phyloP scores from a whole-genome alignment of 164 flowering plant species.

The Stephania japonica region DNA sequence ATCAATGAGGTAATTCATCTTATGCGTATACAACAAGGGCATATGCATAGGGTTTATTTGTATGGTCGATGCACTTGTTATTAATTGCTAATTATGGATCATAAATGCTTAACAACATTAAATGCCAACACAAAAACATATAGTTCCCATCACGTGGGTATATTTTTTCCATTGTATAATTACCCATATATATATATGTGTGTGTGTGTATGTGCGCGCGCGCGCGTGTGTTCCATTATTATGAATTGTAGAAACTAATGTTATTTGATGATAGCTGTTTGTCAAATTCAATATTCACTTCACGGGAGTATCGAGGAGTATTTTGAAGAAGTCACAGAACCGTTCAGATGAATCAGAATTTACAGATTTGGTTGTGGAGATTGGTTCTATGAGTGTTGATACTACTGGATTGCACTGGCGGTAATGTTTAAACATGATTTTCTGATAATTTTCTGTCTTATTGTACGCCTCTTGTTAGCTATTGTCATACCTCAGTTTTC shows the following conservation, averaged over 20 bases:
- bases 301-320: constrained; percentile 69
- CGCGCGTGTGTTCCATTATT: background rate
- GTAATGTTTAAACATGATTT: constrained; percentile 30
- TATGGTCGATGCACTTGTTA: no score
- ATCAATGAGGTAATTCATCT: constrained; percentile 67
- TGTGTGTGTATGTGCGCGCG: background rate
- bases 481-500: background rate
- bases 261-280: constrained; percentile 55
- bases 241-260: constrained; percentile 2
- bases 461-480: background rate
- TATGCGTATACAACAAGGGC: no score
- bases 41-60: no score
- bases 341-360: constrained; percentile 48
- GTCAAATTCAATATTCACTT: constrained; percentile 93
- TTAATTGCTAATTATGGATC: no score
- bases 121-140: no score
- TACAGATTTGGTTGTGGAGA: constrained; percentile 69
- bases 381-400: constrained; percentile 79
- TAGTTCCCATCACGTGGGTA: no score
- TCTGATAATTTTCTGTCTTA: background rate
- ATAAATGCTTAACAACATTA: no score
- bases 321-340: constrained; percentile 39
- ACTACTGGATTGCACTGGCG: constrained; percentile 86
- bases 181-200: background rate
- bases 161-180: no score